Conservation (phyloP, 108 stramenopile genomes). For the Craspedostauros australis region DNA sequence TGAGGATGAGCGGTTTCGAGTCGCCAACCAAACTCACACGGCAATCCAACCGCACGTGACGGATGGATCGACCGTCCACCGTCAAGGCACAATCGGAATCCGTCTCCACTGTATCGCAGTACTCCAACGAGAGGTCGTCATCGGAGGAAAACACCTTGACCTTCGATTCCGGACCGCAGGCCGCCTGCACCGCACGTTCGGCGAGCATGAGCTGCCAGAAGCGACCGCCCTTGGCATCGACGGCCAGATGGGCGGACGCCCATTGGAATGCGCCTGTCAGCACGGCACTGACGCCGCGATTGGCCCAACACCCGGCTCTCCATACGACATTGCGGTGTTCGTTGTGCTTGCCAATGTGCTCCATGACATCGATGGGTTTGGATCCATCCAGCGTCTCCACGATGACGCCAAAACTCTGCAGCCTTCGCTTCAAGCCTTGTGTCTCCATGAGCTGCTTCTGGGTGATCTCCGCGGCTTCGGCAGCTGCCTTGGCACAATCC, state of each 20-base stretch:
- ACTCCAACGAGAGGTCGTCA: slow-evolving; percentile 74
- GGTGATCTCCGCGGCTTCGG: slow-evolving; percentile 52
- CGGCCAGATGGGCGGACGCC: slow-evolving; percentile 83
- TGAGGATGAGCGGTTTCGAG: too few species aligned
- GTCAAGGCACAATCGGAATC: slow-evolving; percentile 68
- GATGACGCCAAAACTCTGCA: slow-evolving; percentile 50
- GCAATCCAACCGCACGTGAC: slow-evolving; percentile 82
- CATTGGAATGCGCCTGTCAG: slow-evolving; percentile 81
- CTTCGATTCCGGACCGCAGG: slow-evolving; percentile 73
- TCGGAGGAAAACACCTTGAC: slow-evolving; percentile 79
- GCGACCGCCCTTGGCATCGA: slow-evolving; percentile 75
- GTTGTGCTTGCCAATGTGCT: slow-evolving; percentile 70
- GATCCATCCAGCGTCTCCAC: slow-evolving; percentile 69
- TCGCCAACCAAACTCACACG: too few species aligned
- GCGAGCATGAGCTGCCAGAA: slow-evolving; percentile 90
- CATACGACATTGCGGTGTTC: slow-evolving; percentile 77
- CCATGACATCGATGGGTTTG: slow-evolving; percentile 81
- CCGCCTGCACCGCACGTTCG: slow-evolving; percentile 77
- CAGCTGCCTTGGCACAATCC: slow-evolving; percentile 59
- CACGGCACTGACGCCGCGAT: slow-evolving; percentile 61
- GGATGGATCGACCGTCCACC: slow-evolving; percentile 70
- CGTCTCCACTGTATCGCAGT: slow-evolving; percentile 74
- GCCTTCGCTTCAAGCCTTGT: slow-evolving; percentile 50
- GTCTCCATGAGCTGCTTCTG: slow-evolving; percentile 60
- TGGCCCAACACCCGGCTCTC: slow-evolving; percentile 83